A percentile compares a stretch with the other conserved stretches of the same genome.
phyloP scores from a whole-genome alignment of 257 asterid genomes.

The Osmanthus fragrans region DNA sequence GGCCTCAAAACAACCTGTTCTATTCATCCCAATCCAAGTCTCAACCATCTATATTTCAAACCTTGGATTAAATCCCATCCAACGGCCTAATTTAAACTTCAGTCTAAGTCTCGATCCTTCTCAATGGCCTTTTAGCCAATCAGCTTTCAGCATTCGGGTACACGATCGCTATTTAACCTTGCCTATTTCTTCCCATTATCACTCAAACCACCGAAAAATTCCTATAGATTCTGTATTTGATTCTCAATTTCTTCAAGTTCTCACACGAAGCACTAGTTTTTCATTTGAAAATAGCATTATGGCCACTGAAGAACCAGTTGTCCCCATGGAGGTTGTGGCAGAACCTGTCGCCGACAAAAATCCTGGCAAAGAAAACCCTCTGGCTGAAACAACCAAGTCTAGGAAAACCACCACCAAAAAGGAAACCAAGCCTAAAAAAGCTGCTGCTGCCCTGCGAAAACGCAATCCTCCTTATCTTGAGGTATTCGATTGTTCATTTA shows the following conservation, averaged over 20 bases:
- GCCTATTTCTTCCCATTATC: conserved; percentile 4
- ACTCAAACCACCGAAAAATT: conserved; percentile 7
- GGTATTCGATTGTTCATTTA: conserved; percentile 27
- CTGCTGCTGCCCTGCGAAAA: conserved; percentile 44
- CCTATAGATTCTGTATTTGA: not conserved
- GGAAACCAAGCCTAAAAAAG: conserved; percentile 40
- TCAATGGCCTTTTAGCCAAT: conserved; percentile 30
- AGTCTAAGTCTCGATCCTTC: conserved; percentile 33
- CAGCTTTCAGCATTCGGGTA: conserved; percentile 7
- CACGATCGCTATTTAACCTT: conserved; percentile 31
- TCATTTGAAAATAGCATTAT: conserved; percentile 12
- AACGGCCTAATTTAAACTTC: conserved; percentile 34
- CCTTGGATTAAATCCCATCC: conserved; percentile 44
- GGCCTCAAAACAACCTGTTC: conserved; percentile 5
- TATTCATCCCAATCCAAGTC: conserved; percentile 37
- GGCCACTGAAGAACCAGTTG: conserved; percentile 28
- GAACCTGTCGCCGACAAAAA: conserved; percentile 20
- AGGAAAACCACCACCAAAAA: conserved; percentile 26
- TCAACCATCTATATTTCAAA: not conserved
- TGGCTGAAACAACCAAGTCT: not conserved
- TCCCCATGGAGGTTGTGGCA: conserved; percentile 9
- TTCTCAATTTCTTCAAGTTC: not conserved
- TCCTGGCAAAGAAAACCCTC: conserved; percentile 1
- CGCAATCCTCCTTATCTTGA: conserved; percentile 61
- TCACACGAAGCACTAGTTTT: not conserved